Evolutionary conservation across 2,329 filamentous ascomycete genomes (phyloP).

Genomic region (Pezicula carpinea): DNA sequence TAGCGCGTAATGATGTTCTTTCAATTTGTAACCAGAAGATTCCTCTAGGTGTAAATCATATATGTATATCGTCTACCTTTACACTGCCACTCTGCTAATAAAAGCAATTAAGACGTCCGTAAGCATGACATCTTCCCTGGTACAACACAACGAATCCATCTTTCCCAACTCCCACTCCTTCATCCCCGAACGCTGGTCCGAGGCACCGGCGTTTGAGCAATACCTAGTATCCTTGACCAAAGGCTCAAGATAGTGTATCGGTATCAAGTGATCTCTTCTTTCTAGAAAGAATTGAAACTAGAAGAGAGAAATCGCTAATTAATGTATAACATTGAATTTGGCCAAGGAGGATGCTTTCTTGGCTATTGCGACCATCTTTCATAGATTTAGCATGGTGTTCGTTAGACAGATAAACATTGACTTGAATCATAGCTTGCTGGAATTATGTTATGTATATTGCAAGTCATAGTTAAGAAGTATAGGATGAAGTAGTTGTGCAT

Average conservation of each 20-base stretch:
- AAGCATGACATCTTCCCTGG: constrained; percentile 32
- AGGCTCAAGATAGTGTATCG: constrained; percentile 36
- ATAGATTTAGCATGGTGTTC: background rate
- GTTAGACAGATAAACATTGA: too few species aligned
- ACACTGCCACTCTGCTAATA: background rate
- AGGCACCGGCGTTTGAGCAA: constrained; percentile 29
- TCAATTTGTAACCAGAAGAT: constrained; percentile 14
- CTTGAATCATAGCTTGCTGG: too few species aligned
- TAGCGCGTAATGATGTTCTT: constrained; percentile 18
- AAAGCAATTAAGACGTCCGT: constrained; percentile 25
- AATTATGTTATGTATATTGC: too few species aligned
- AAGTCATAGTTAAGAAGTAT: too few species aligned
- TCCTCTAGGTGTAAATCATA: constrained; percentile 17
- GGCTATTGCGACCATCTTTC: background rate
- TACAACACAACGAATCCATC: constrained; percentile 34
- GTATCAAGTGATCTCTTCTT: constrained; percentile 17
- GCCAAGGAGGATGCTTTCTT: background rate
- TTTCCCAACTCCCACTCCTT: constrained; percentile 34
- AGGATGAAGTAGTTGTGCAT: too few species aligned
- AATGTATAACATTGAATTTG: background rate
- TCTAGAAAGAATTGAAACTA: background rate
- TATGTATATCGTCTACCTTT: background rate
- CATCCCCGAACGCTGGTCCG: constrained; percentile 36
- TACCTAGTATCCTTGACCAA: constrained; percentile 38
- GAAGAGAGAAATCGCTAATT: background rate